Base-by-base conservation (phyloP, 345 rosid species). In the Geranium brycei region DNA sequence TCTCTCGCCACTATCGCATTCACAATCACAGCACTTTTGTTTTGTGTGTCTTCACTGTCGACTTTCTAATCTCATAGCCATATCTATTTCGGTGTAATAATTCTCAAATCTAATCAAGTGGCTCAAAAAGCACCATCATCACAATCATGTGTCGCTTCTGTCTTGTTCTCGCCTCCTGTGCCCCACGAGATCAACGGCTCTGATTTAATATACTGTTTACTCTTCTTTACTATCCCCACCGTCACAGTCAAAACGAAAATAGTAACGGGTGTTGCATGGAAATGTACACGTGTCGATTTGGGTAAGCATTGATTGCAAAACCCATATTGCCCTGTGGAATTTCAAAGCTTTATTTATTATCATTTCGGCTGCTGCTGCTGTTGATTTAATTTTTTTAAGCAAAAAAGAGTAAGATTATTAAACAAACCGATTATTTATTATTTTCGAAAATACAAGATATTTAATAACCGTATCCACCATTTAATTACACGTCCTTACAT, bases 81-180 rank as follows among this genome's bases (percentile, higher is more conserved):
- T 35, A 35, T 35, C 41, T 47, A 7, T 47, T 47, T 1, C 4
- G 41, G 13, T 10, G 11, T 47, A 47, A 47, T 47, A 47, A 47
- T 47, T 58, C 40, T 30, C 41, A 35, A 59, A 58, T 58, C 41
- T 17, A 57, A 65, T 57, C 28, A 59, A 61, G 18, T 31, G 57
- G 53, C n/a, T 28, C 38, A 11, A 18, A 60, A 60, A 17, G 35
- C 28, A 13, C 19, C 53, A 47, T 47, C 15, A 60, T 67, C 64
- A 60, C 28, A 2, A 23, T 59, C 18, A 61, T 60, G 69, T 51
- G 47, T 51, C 28, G 28, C 40, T 59, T 62, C 40, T 65, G 51
- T 59, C 67, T 59, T 41, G 13, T 30, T 51, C 28, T 23, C 28
- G 28, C 28, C 28, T 23, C 28, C 28, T 23, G 28, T 23, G 28